Base-by-base conservation (phyloP, 371 early-diverging fungal species). In the Mucor mucedo region DNA sequence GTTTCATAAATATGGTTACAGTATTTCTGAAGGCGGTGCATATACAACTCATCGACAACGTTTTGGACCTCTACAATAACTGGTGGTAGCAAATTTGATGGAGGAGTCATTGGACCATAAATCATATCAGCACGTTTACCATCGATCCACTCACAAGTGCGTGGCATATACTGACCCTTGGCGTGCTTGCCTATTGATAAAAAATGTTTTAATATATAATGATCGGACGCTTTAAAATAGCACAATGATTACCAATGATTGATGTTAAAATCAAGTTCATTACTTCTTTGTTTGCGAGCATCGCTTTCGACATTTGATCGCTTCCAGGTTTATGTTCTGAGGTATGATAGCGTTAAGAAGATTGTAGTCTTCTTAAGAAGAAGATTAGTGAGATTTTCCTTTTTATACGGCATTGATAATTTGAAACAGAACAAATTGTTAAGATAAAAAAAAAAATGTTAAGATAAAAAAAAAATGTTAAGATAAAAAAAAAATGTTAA, bases 1-100 rank as follows among this genome's bases (percentile, higher is more conserved):
- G 30, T 63, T 11, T 58, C 64, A 28, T 33, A 27, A 40, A 63
- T 13, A 28, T 58, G 57, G 0, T 35, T 16, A 38, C 64, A 63
- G n/a, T 63, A 52, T 56, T 63, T 63, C 4, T 52, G 50, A 75
- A 84, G 7, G 73, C 79, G 35, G 70, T 62, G 71, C 58, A 84
- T n/a, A 75, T 13, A 61, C n/a, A 52, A 3, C 45, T 62, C 47
- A n/a, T 68, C 65, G 2, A 55, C 35, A 3, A 32, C 39, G 29
- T 69, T 55, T 39, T 59, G 58, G 21, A 60, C 47, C 32, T 65
- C 50, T 11, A 64, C 42, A 4, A 65, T 44, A n/a, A 60, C 62
- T 32, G 58, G 58, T 4, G 62, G 60, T 7, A 57, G 55, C 13
- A 48, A 33, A 29, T 41, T 27, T 35, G 55, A 32, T 28, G 30